Base-by-base conservation (phyloP, 2,329 filamentous ascomycete genomes). In the Fusarium globosum region DNA sequence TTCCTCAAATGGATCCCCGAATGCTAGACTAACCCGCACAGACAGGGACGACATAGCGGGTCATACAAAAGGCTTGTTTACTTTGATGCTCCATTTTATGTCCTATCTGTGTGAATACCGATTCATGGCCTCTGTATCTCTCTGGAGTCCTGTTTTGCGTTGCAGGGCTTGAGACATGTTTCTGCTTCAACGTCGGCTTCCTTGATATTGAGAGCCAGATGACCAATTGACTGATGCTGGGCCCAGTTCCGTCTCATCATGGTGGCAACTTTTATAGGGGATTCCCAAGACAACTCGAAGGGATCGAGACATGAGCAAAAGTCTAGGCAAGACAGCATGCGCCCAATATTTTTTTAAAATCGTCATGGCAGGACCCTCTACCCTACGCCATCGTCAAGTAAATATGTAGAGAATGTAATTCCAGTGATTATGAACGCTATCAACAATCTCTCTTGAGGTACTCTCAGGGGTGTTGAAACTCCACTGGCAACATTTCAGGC, bases 1-100 rank as follows among this genome's bases (percentile, higher is more conserved):
- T 60, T 72, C 68, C 63, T 66, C 61, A 68, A 74, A 72, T 65
- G 61, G 56, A 73, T 64, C 65, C 55, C 68, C 65, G 62, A 48
- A 61, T 67, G 48, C 38, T 46, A 46, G 52, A 30, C 49, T 66
- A 53, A 56, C 65, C 71, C 69, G 71, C 75, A 76, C 69, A 60
- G 71, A 68, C 66, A 72, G 59, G 69, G 67, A 70, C 71, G 48
- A 61, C 45, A 52, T 48, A 39, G 63, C 62, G 75, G 75, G 71
- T 76, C 75, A 76, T 65, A 63, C 71, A 68, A 69, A 76, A 77
- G 66, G 75, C 75, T 77, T 76, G 73, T 77, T 77, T 75, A 69
- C 63, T 65, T 62, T 69, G 66, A 62, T 71, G 53, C 67, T 58
- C 45, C 49, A 65, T 61, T 59, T 41, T 57, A 16, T 46, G 49